phyloP scores from a whole-genome alignment of 2,329 filamentous ascomycete genomes.

The Gremmenia infestans region DNA sequence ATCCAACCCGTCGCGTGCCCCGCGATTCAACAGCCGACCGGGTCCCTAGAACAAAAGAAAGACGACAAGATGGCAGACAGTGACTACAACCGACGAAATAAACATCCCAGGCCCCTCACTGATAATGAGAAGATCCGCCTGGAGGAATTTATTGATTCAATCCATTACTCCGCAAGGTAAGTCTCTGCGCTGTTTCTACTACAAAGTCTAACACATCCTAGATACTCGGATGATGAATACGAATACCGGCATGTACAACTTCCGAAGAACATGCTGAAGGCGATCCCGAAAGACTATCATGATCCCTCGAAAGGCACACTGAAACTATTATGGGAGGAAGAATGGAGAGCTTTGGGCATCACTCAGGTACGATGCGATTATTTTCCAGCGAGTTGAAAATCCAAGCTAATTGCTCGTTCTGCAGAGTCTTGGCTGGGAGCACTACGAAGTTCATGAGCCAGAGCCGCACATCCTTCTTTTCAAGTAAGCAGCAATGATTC shows the following conservation, averaged over 20 bases:
- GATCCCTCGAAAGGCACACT: conserved; percentile 84
- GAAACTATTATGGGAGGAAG: conserved; percentile 96
- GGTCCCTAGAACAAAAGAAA: background rate
- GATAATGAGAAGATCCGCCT: conserved; percentile 78
- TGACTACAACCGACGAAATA: conserved; percentile 81
- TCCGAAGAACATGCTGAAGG: conserved; percentile 97
- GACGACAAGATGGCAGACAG: conserved; percentile 24
- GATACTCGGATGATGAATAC: conserved; percentile 87
- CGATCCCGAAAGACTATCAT: conserved; percentile 91
- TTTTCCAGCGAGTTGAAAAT: background rate
- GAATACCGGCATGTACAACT: conserved; percentile 98
- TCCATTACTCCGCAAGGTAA: conserved; percentile 92
- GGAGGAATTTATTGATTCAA: conserved; percentile 87
- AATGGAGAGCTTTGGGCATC: conserved; percentile 95
- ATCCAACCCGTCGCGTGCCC: conserved; percentile 11
- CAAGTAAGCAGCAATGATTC: conserved; percentile 62
- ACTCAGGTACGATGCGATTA: conserved; percentile 67
- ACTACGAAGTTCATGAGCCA: conserved; percentile 98
- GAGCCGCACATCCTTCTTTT: conserved; percentile 98
- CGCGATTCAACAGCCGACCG: conserved; percentile 1
- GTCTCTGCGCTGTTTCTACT: conserved; percentile 24
- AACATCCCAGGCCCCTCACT: conserved; percentile 71
- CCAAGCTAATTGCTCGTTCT: conserved; percentile 6
- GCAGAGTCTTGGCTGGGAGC: conserved; percentile 96
- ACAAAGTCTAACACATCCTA: conserved; percentile 36